Percentiles rank a stretch among this genome's conserved stretches.
Conservation (phyloP, 768 basidiomycete species). For the Kwoniella sp. region DNA sequence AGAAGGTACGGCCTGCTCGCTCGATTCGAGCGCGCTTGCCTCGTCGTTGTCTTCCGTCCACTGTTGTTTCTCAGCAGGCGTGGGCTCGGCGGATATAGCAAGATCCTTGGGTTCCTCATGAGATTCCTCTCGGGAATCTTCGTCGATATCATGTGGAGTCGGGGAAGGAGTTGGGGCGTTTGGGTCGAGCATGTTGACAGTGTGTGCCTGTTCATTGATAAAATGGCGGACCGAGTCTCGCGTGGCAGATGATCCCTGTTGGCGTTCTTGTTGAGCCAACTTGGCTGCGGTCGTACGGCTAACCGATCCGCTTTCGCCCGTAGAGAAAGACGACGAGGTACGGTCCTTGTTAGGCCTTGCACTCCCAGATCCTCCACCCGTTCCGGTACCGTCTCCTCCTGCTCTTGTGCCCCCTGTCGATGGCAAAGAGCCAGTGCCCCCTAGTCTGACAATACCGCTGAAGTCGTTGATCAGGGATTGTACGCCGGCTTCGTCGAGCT, state of each 20-base stretch:
- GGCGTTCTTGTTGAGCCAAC: slow-evolving; percentile 25
- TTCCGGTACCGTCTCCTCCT: slow-evolving; percentile 19
- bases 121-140: background rate
- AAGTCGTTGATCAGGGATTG: slow-evolving; percentile 36
- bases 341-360: background rate
- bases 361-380: slow-evolving; percentile 6
- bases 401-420: slow-evolving; percentile 18
- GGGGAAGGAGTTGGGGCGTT: slow-evolving; percentile 49
- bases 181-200: slow-evolving; percentile 46
- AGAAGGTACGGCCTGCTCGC: slow-evolving; percentile 14
- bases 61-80: slow-evolving; percentile 1
- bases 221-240: slow-evolving; percentile 38
- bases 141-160: slow-evolving; percentile 5
- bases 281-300: slow-evolving; percentile 19
- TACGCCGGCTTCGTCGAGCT: slow-evolving; percentile 37
- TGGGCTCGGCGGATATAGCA: slow-evolving; percentile 5
- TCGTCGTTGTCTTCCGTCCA: slow-evolving; percentile 6
- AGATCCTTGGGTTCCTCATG: slow-evolving; percentile 1
- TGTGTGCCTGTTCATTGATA: slow-evolving; percentile 45
- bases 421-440: slow-evolving; percentile 25
- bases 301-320: slow-evolving; percentile 5
- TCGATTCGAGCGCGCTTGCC: slow-evolving; percentile 24
- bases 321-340: background rate
- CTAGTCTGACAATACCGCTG: slow-evolving; percentile 43
- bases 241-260: slow-evolving; percentile 8